Evolutionary conservation across 1,284 basidiomycete genomes (phyloP).

Genomic region (Sporisorium scitamineum): DNA sequence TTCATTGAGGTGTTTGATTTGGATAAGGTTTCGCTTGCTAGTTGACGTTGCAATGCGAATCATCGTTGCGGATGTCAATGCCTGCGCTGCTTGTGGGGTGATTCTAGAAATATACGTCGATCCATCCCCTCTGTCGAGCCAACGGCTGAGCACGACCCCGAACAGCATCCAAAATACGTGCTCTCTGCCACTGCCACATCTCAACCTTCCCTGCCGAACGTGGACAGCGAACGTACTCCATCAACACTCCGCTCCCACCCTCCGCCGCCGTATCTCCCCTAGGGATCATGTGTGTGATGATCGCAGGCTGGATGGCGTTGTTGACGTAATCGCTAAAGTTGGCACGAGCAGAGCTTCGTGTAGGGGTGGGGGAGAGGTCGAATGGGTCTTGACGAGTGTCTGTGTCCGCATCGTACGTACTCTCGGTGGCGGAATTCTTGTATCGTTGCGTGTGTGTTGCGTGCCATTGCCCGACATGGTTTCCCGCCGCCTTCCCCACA

Average conservation of each 20-base stretch:
- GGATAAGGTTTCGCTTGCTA: conserved; percentile 19
- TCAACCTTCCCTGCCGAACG: conserved; percentile 16
- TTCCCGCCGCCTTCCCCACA: conserved; percentile 6
- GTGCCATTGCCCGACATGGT: conserved; percentile 28
- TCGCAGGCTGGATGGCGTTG: conserved; percentile 17
- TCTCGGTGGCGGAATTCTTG: background rate
- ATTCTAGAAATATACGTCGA: conserved; percentile 41
- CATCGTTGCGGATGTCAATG: no score
- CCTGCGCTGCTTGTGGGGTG: background rate
- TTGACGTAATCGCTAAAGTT: conserved; percentile 21
- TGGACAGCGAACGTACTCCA: conserved; percentile 27
- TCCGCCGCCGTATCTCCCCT: background rate
- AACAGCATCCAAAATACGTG: conserved; percentile 34
- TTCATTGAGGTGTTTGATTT: conserved; percentile 65
- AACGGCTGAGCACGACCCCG: conserved; percentile 13
- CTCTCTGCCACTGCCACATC: conserved; percentile 42
- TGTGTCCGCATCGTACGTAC: background rate
- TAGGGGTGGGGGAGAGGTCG: conserved; percentile 10
- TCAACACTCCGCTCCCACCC: background rate
- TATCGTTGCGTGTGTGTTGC: conserved; percentile 16
- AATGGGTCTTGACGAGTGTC: conserved; percentile 16
- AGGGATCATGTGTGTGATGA: conserved; percentile 20
- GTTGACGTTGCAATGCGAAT: no score
- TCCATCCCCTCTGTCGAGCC: conserved; percentile 19
- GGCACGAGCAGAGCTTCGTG: background rate